These are phyloP conservation scores for Heritiera littoralis DNA, from an alignment of 345 rosid species.

Conservation along the genomic window DNA sequence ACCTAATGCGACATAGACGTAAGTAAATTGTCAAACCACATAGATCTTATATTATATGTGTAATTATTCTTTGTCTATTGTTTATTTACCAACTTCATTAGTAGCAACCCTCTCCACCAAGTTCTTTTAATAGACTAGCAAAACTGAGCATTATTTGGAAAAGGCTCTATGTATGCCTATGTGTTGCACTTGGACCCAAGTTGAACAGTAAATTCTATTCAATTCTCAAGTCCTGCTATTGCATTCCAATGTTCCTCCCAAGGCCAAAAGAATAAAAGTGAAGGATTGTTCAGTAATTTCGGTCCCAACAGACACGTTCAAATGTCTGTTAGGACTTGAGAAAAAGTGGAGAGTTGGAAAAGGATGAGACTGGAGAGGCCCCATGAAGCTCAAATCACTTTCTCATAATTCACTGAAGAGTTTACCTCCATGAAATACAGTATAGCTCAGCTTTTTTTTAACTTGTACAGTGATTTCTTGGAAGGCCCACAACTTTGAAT, in stretches of 20 bases:
- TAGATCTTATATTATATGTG: too few species aligned
- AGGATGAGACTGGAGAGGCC: conserved; percentile 26
- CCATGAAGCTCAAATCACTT: conserved; percentile 27
- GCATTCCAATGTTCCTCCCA: background rate
- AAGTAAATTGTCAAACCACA: too few species aligned
- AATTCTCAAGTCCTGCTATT: background rate
- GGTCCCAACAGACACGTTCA: conserved; percentile 39
- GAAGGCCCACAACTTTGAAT: conserved; percentile 40
- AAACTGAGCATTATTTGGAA: background rate
- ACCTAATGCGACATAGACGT: too few species aligned
- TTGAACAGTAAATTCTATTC: background rate
- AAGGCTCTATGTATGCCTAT: background rate
- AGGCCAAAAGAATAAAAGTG: background rate
- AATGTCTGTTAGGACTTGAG: conserved; percentile 31
- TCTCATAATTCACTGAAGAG: conserved; percentile 25
- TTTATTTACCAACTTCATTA: too few species aligned
- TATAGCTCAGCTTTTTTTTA: conserved; percentile 3
- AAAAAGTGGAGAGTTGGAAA: conserved; percentile 31
- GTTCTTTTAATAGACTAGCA: background rate
- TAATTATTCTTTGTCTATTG: too few species aligned
- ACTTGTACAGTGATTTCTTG: background rate
- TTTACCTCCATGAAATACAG: conserved; percentile 28
- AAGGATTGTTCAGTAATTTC: conserved; percentile 32
- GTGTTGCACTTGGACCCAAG: background rate
- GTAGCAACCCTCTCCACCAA: background rate